Percentiles rank a stretch among this genome's conserved stretches.
These are phyloP conservation scores for Talaromyces sp. DNA, from an alignment of 2,329 filamentous ascomycete genomes.

Conservation along the genomic window DNA sequence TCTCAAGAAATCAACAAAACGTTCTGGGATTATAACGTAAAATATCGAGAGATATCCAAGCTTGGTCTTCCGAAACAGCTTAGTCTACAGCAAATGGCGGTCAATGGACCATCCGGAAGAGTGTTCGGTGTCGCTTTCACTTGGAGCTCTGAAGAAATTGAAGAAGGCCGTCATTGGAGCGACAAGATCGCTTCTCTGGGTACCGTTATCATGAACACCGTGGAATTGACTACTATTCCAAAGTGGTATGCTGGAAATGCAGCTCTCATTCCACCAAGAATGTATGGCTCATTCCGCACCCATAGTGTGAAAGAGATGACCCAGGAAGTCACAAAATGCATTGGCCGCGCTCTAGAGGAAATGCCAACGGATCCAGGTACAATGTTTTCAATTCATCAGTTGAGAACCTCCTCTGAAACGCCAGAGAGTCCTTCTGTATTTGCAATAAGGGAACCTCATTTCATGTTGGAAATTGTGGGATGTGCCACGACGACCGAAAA, in stretches of 20 bases:
- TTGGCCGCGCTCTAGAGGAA: constrained; percentile 18
- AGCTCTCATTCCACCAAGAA: constrained; percentile 10
- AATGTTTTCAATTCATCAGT: constrained; percentile 25
- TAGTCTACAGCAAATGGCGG: constrained; percentile 18
- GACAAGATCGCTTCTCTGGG: constrained; percentile 13
- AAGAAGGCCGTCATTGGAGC: constrained; percentile 23
- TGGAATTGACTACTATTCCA: constrained; percentile 9
- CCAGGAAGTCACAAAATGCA: constrained; percentile 18
- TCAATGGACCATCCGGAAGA: constrained; percentile 27
- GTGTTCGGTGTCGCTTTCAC: constrained; percentile 21
- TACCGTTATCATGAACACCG: constrained; percentile 5
- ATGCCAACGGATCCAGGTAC: constrained; percentile 20
- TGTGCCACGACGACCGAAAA: constrained; percentile 18
- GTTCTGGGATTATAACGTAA: constrained; percentile 16
- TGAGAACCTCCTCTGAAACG: constrained; percentile 12
- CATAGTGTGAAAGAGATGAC: constrained; percentile 22
- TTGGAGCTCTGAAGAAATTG: constrained; percentile 29
- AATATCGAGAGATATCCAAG: constrained; percentile 13
- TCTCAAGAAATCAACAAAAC: constrained; percentile 23
- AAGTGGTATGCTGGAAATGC: constrained; percentile 15
- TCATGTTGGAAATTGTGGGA: constrained; percentile 32
- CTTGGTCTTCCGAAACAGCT: constrained; percentile 14
- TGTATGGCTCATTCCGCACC: constrained; percentile 5
- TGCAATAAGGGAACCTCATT: constrained; percentile 27
- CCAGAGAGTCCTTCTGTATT: constrained; percentile 18